Percentiles rank a stretch among this genome's conserved stretches.
Conservation (phyloP, 2,329 filamentous ascomycete species). For the Atkinsonella hypoxylon region DNA sequence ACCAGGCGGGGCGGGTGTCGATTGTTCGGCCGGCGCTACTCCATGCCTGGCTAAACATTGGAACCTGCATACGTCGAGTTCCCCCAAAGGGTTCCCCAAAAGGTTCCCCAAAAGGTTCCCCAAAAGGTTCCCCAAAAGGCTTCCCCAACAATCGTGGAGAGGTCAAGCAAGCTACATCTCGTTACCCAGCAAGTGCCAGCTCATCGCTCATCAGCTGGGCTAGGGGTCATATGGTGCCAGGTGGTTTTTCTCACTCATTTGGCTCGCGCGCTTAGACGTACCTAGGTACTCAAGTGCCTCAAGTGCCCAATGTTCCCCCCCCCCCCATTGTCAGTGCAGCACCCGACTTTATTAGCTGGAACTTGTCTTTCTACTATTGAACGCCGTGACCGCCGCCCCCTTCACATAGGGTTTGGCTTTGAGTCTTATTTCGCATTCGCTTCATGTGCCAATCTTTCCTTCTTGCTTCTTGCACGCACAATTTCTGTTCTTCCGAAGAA, state of each 20-base stretch:
- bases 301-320: too few species aligned
- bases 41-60: neutral
- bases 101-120: neutral
- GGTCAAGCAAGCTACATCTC: neutral
- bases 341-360: neutral
- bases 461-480: neutral
- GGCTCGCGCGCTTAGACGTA: neutral
- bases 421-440: neutral
- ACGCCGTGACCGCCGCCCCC: neutral
- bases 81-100: neutral
- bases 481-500: neutral
- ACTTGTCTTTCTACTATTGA: neutral
- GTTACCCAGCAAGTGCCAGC: neutral
- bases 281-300: too few species aligned
- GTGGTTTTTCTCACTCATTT: neutral
- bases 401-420: neutral
- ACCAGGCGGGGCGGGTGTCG: neutral
- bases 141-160: constrained; percentile 4
- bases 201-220: neutral
- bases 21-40: neutral
- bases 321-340: neutral
- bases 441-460: neutral
- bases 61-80: constrained; percentile 4
- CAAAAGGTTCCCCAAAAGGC: neutral
- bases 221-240: neutral